A percentile compares a stretch with the other conserved stretches of the same genome.
Conservation (phyloP, 2,329 filamentous ascomycete species). For the Endothia cerciana region DNA sequence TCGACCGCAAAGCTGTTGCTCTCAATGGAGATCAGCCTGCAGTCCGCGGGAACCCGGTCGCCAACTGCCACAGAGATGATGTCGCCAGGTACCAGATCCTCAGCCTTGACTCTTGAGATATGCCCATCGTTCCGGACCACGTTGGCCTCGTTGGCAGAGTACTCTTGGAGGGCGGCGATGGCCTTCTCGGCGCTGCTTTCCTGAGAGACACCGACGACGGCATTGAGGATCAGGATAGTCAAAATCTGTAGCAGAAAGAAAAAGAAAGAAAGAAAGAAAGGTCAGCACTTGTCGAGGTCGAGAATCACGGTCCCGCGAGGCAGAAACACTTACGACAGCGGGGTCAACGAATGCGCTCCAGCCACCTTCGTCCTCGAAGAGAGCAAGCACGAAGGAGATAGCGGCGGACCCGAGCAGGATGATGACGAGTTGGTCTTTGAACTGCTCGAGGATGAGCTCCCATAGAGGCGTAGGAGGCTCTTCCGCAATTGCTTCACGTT, state of each 20-base stretch:
- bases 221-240: conserved; percentile 94
- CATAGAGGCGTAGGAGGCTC: conserved; percentile 95
- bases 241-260: conserved; percentile 74
- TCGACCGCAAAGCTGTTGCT: conserved; percentile 98
- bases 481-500: conserved; percentile 64
- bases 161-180: conserved; percentile 96
- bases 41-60: conserved; percentile 93
- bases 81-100: conserved; percentile 94
- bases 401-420: conserved; percentile 92
- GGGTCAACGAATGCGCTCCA: conserved; percentile 99
- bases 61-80: conserved; percentile 87
- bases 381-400: conserved; percentile 88
- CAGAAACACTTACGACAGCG: conserved; percentile 71
- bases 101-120: conserved; percentile 85
- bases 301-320: not conserved
- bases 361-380: conserved; percentile 90
- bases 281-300: conserved; percentile 7
- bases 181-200: conserved; percentile 99
- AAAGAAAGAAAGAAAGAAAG: no score
- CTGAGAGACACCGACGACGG: conserved; percentile 96
- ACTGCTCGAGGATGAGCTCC: conserved; percentile 97
- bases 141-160: conserved; percentile 97
- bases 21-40: conserved; percentile 83
- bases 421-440: conserved; percentile 97
- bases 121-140: conserved; percentile 81